phyloP scores from a whole-genome alignment of 1,139 yeast genomes.

The Schizosaccharomyces versatilis region DNA sequence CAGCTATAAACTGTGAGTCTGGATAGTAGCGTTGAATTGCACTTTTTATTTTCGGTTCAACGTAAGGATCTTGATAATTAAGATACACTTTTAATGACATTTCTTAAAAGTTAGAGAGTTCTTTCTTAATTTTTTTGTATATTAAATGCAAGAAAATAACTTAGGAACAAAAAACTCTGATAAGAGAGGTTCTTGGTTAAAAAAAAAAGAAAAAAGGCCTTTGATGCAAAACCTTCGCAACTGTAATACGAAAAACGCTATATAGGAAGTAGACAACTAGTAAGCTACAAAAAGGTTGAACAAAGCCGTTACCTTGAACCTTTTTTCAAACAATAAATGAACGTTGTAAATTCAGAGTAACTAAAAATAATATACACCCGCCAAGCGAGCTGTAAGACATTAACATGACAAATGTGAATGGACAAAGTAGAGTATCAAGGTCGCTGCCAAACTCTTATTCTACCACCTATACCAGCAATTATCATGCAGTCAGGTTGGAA shows the following conservation, averaged over 20 bases:
- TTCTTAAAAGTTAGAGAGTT: neutral
- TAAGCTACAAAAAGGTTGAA: neutral
- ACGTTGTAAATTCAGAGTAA: too few species aligned
- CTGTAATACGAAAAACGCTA: too few species aligned
- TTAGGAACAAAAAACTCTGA: neutral
- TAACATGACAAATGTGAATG: neutral
- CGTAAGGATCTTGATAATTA: neutral
- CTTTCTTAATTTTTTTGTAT: neutral
- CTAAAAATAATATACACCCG: too few species aligned
- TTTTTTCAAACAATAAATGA: too few species aligned
- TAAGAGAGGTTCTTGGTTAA: neutral
- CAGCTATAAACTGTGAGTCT: neutral
- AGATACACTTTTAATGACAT: neutral
- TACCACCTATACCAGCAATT: neutral
- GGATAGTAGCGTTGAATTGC: neutral
- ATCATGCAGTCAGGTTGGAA: neutral
- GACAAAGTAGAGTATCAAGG: neutral
- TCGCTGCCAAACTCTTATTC: neutral
- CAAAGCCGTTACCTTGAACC: too few species aligned
- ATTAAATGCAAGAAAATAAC: neutral
- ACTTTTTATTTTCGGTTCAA: neutral
- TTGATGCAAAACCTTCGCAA: neutral
- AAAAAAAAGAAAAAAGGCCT: neutral
- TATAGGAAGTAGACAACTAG: neutral
- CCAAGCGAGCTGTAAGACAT: neutral